Evolutionary conservation across 768 basidiomycete species (phyloP), one percentile per base, ranked within the genome.

Genomic region (Suillus weaverae): DNA sequence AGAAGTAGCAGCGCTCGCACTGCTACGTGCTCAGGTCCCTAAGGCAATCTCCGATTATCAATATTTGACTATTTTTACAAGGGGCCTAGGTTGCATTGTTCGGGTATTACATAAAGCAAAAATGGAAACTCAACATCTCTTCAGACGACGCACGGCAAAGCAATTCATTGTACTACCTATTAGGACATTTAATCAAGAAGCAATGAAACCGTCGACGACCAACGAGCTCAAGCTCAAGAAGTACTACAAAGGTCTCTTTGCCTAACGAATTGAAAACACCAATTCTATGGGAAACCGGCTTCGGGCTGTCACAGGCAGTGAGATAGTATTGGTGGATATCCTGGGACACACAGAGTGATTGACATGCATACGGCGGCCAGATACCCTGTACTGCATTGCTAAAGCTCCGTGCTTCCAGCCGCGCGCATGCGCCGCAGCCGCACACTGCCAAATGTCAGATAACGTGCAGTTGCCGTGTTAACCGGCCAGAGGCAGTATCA

Each of bases 41-140:
- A 64, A 66, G 57, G 55, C 26, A 66, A 66, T 66, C 46, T 63
- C 61, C 50, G 64, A 55, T 14, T 35, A 36, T 4, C n/a, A n/a
- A n/a, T n/a, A n/a, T n/a, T 35, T 60, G n/a, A 35, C 48, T 64
- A 62, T 64, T 54, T 54, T 54, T 54, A 20, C 32, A 54, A n/a
- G 10, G 20, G 33, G 53, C 9, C 5, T 9, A 35, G 5, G 33
- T 4, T 33, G 9, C 18, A 54, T 54, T 54, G 53, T 54, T 35
- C 11, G 20, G 20, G 2, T 33, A 54, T 54, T 54, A 54, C 20
- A 6, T 54, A 54, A 54, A 18, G 11, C 11, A 13, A 20, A 13
- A 1, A 13, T 35, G 33, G 53, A n/a, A 54, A 54, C 53, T 35
- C 53, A 13, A 54, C 53, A 54, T 54, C 3, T 54, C 53, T 54